A percentile compares a stretch with the other conserved stretches of the same genome.
Conservation (phyloP, 2,329 filamentous ascomycete species). For the Sclerotinia minor region DNA sequence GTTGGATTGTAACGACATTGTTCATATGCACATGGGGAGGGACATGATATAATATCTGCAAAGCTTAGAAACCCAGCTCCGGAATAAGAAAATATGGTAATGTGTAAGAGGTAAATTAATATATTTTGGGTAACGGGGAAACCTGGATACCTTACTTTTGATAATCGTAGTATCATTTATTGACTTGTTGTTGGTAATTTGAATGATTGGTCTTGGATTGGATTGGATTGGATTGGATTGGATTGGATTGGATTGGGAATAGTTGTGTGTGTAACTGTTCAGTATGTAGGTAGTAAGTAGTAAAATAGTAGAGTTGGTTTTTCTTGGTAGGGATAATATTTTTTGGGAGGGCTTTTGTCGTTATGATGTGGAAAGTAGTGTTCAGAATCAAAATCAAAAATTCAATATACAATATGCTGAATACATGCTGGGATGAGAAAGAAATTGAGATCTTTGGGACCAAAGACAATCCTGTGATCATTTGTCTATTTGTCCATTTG, state of each 20-base stretch:
- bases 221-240: background rate
- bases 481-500: no score
- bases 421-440: background rate
- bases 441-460: constrained; percentile 17
- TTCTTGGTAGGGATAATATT: background rate
- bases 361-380: constrained; percentile 12
- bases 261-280: no score
- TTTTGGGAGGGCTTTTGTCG: background rate
- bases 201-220: no score
- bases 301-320: background rate
- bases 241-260: background rate
- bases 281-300: background rate
- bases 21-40: constrained; percentile 13
- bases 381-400: no score
- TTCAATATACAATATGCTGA: no score
- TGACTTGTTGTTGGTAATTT: background rate
- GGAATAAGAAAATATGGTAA: constrained; percentile 16
- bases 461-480: constrained; percentile 24
- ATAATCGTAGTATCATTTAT: background rate
- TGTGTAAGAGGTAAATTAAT: background rate
- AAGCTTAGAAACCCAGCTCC: constrained; percentile 11
- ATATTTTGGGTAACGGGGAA: background rate
- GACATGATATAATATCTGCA: constrained; percentile 15
- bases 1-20: constrained; percentile 9
- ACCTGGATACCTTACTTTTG: background rate